phyloP scores from a whole-genome alignment of 345 rosid species.

The Microcos paniculata region DNA sequence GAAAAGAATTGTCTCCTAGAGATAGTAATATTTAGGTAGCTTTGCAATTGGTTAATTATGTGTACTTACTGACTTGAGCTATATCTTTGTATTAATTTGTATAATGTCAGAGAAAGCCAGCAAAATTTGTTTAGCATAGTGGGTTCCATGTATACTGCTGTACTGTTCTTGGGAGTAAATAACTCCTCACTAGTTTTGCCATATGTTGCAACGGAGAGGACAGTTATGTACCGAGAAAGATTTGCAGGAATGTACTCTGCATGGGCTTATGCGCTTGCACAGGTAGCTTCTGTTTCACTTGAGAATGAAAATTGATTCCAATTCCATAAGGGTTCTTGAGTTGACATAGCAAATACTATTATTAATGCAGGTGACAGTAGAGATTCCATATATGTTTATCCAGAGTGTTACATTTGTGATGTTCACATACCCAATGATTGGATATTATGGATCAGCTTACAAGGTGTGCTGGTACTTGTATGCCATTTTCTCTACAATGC shows the following conservation, averaged over 20 bases:
- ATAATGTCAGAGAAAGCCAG: slow-evolving; percentile 47
- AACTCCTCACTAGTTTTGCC: slow-evolving; percentile 63
- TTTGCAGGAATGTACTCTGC: slow-evolving; percentile 88
- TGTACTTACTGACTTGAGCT: neutral
- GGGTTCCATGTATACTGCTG: slow-evolving; percentile 49
- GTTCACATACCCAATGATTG: slow-evolving; percentile 70
- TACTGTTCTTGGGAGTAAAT: slow-evolving; percentile 59
- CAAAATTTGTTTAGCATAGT: slow-evolving; percentile 60
- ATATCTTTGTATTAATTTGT: neutral
- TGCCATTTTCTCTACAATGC: slow-evolving; percentile 51
- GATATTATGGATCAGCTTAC: slow-evolving; percentile 43
- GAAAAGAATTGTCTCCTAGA: neutral
- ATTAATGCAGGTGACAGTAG: slow-evolving; percentile 64
- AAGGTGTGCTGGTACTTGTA: slow-evolving; percentile 72
- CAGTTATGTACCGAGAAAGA: slow-evolving; percentile 71
- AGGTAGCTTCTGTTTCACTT: slow-evolving; percentile 28
- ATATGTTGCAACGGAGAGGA: slow-evolving; percentile 54
- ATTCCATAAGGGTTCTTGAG: too few relatives aligned
- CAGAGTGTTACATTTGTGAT: slow-evolving; percentile 42
- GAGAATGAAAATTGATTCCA: neutral
- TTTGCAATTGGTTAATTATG: neutral
- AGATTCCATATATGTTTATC: slow-evolving; percentile 60
- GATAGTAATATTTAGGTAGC: too few relatives aligned
- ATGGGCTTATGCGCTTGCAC: slow-evolving; percentile 67
- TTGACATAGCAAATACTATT: too few relatives aligned